Evolutionary conservation across 1,284 basidiomycete genomes (phyloP).

Genomic region (Trichosporon sp.): DNA sequence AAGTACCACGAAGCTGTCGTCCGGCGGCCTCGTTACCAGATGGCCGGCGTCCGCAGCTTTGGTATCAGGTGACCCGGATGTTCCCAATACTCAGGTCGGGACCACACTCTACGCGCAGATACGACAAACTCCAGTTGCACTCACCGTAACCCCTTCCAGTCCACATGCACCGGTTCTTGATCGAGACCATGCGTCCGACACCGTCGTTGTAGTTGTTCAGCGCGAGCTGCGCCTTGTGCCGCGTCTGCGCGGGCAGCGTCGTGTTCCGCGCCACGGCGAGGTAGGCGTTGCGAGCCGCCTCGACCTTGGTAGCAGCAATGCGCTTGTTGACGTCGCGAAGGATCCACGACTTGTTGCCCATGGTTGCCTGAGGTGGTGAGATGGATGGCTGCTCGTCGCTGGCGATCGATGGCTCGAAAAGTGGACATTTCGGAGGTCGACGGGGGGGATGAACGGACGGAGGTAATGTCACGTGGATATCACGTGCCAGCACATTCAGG

Average conservation of each 20-base stretch:
- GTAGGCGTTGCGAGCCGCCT: slow-evolving; percentile 77
- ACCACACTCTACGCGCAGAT: neutral
- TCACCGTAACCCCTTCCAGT: slow-evolving; percentile 71
- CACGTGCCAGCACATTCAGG: too few relatives aligned
- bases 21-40: too few relatives aligned
- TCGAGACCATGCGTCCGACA: slow-evolving; percentile 66
- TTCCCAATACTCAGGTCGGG: neutral
- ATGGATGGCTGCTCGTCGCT: neutral
- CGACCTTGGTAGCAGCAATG: slow-evolving; percentile 56
- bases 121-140: slow-evolving; percentile 1
- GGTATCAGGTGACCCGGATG: neutral
- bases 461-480: neutral
- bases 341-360: slow-evolving; percentile 33
- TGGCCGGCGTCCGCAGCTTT: too few relatives aligned
- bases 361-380: slow-evolving; percentile 9
- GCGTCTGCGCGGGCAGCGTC: slow-evolving; percentile 70
- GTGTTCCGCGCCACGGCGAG: slow-evolving; percentile 86
- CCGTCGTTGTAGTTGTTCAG: slow-evolving; percentile 80
- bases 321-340: slow-evolving; percentile 44
- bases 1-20: neutral
- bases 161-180: slow-evolving; percentile 81
- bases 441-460: neutral
- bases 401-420: neutral
- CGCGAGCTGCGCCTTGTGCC: slow-evolving; percentile 93
- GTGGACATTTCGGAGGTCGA: neutral